These are phyloP conservation scores for Acacia crassicarpa DNA, from an alignment of 306 rosid genomes.

Conservation along the genomic window DNA sequence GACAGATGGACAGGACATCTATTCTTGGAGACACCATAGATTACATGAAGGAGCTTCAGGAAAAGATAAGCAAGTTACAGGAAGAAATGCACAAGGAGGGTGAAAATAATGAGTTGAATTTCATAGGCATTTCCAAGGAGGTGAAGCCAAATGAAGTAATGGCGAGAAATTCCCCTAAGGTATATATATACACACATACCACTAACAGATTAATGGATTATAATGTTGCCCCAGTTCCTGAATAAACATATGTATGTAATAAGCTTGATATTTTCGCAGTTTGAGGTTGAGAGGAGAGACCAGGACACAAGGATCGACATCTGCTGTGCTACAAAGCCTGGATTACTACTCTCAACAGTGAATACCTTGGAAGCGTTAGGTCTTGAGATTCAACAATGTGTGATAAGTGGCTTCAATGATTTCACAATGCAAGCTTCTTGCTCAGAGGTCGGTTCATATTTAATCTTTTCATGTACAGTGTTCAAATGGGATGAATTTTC, in stretches of 20 bases:
- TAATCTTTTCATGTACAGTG: constrained; percentile 3
- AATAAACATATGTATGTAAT: not conserved
- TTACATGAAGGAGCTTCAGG: constrained; percentile 91
- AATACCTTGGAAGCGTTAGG: constrained; percentile 81
- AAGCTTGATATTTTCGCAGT: constrained; percentile 44
- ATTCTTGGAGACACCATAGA: constrained; percentile 97
- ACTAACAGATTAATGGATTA: not conserved
- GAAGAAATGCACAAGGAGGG: constrained; percentile 44
- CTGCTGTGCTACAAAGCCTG: constrained; percentile 87
- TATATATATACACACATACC: not conserved
- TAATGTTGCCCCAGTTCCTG: not conserved
- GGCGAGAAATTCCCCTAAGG: constrained; percentile 92
- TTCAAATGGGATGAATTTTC: constrained; percentile 23
- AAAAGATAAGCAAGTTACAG: constrained; percentile 76
- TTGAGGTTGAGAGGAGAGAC: constrained; percentile 83
- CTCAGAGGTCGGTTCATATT: constrained; percentile 60
- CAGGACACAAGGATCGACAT: constrained; percentile 71
- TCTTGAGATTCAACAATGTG: constrained; percentile 93
- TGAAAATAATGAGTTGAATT: constrained; percentile 39
- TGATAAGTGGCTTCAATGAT: constrained; percentile 90
- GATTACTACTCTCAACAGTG: constrained; percentile 80
- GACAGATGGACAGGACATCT: constrained; percentile 95
- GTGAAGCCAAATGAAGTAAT: constrained; percentile 62
- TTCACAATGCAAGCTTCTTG: constrained; percentile 94
- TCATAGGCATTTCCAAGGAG: constrained; percentile 62